Evolutionary conservation across 441 rosid genomes (phyloP).

Genomic region (Pelargonium citronellum): DNA sequence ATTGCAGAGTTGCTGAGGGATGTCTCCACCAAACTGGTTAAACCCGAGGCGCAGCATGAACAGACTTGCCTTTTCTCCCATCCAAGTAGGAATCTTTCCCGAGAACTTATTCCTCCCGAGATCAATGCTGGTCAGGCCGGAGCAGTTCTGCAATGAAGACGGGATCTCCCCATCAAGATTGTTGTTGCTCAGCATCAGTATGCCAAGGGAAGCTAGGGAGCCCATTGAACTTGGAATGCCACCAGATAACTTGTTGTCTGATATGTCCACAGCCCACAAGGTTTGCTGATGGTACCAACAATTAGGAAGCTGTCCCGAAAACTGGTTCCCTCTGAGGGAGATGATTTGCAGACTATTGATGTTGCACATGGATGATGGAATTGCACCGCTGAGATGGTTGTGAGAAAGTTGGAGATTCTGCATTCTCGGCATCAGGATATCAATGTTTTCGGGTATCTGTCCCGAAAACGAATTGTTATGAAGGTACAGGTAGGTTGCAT

Average conservation of each 20-base stretch:
- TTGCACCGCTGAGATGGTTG: slow-evolving; percentile 39
- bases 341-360: slow-evolving; percentile 31
- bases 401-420: slow-evolving; percentile 30
- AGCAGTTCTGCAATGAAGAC: slow-evolving; percentile 47
- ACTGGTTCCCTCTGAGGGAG: slow-evolving; percentile 39
- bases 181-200: slow-evolving; percentile 44
- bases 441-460: slow-evolving; percentile 37
- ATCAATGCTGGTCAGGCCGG: slow-evolving; percentile 42
- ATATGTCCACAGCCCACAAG: slow-evolving; percentile 42
- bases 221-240: slow-evolving; percentile 43
- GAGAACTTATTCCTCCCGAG: slow-evolving; percentile 27
- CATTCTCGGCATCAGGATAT: slow-evolving; percentile 45
- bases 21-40: slow-evolving; percentile 35
- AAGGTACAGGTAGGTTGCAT: slow-evolving; percentile 40
- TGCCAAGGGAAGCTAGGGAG: slow-evolving; percentile 38
- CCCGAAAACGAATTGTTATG: slow-evolving; percentile 52
- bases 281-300: slow-evolving; percentile 37
- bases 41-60: slow-evolving; percentile 24
- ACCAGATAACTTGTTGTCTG: slow-evolving; percentile 47
- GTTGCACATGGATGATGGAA: slow-evolving; percentile 45
- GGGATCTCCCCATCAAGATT: slow-evolving; percentile 46
- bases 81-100: slow-evolving; percentile 26
- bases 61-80: slow-evolving; percentile 24
- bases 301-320: slow-evolving; percentile 43
- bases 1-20: slow-evolving; percentile 31